Evolutionary conservation across 2,329 filamentous ascomycete species (phyloP).

Genomic region (Hypoxylon sp.): DNA sequence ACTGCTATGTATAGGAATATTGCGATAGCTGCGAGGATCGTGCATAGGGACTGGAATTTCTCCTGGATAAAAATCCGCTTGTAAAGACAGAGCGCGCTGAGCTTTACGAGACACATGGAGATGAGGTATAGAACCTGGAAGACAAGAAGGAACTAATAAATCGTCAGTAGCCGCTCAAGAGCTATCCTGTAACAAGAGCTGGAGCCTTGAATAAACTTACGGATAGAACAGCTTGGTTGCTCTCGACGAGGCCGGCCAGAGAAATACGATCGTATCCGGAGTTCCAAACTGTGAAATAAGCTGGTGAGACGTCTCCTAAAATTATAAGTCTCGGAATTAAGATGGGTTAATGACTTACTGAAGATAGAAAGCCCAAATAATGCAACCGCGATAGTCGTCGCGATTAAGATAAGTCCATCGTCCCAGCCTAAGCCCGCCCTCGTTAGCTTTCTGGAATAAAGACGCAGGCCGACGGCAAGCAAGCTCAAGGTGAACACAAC

Average conservation of each 20-base stretch:
- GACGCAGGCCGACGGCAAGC: constrained; percentile 32
- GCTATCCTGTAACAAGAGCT: background rate
- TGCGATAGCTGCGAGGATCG: constrained; percentile 41
- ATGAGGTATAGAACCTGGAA: constrained; percentile 53
- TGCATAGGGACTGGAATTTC: constrained; percentile 23
- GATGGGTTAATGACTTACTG: background rate
- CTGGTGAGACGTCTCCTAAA: background rate
- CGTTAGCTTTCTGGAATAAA: constrained; percentile 36
- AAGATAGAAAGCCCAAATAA: constrained; percentile 33
- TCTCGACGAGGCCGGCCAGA: background rate
- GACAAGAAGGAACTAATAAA: constrained; percentile 48
- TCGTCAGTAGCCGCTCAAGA: background rate
- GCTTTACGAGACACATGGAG: constrained; percentile 52
- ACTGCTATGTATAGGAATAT: constrained; percentile 42
- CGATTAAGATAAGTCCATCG: constrained; percentile 37
- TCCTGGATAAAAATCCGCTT: constrained; percentile 50
- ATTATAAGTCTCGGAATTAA: background rate
- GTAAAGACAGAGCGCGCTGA: constrained; percentile 55
- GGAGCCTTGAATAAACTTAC: constrained; percentile 6
- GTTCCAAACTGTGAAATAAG: constrained; percentile 16
- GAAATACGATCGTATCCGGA: constrained; percentile 1
- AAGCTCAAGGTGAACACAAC: constrained; percentile 14
- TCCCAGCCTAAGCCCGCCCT: constrained; percentile 41
- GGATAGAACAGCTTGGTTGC: background rate
- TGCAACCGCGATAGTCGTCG: constrained; percentile 20